phyloP scores from a whole-genome alignment of 2,329 filamentous ascomycete genomes.

The Aureobasidium sp. region DNA sequence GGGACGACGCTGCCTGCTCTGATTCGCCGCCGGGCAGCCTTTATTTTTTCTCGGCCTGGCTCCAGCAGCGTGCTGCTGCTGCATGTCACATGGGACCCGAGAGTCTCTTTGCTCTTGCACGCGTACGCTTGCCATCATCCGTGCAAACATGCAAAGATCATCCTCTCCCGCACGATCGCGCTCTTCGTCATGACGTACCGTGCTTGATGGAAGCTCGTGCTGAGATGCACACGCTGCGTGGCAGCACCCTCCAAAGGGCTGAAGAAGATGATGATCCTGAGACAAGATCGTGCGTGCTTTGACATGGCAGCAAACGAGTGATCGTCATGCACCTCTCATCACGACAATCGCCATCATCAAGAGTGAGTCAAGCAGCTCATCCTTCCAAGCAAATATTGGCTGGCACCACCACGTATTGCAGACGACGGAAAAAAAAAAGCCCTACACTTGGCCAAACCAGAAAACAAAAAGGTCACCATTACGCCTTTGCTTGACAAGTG shows the following conservation, averaged over 20 bases:
- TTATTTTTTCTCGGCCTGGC: constrained; percentile 1
- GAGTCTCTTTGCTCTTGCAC: constrained; percentile 9
- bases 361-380: neutral
- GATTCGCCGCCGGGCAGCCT: neutral
- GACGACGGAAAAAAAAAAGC: neutral
- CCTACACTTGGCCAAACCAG: neutral
- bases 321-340: neutral
- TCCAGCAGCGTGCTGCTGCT: neutral
- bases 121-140: constrained; percentile 4
- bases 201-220: neutral
- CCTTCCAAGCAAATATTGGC: neutral
- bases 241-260: neutral
- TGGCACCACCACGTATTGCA: neutral
- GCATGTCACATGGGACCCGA: constrained; percentile 10
- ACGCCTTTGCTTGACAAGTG: neutral
- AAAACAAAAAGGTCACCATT: neutral
- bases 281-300: neutral
- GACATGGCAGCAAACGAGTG: neutral
- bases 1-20: neutral
- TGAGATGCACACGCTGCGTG: neutral
- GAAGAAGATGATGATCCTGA: constrained; percentile 1
- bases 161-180: neutral
- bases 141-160: neutral
- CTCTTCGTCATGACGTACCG: neutral
- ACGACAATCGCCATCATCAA: neutral